Base-by-base conservation (phyloP, 768 basidiomycete genomes). In the Mycena rebaudengoi region DNA sequence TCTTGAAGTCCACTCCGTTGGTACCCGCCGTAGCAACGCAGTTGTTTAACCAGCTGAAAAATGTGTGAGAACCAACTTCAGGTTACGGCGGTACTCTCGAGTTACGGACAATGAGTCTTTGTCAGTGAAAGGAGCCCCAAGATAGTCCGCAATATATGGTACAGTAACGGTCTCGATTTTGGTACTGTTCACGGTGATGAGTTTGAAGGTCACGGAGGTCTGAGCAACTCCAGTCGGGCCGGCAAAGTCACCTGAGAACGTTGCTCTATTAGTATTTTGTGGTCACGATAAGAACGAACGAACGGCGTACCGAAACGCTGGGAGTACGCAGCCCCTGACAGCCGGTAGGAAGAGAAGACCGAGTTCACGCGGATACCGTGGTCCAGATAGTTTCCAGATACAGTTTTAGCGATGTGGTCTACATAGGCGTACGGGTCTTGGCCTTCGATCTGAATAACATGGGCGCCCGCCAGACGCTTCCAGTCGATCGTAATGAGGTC, bases 311-410 rank as follows among this genome's bases (percentile, higher is more conserved):
- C 88, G 48, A 90, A 69, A 13, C 87, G 80, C 72, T 89, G 88
- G n/a, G 85, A 86, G 66, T 84, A 87, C n/a, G 59, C 68, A 0
- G 76, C 77, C 11, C 72, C 79, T 0, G 78, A 76, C 33, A 85
- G 80, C 25, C 85, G 77, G 70, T 89, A 89, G 69, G 85, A 85
- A 30, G 81, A 85, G 74, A 87, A 85, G 4, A 85, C 88, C 39
- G 83, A 85, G 75, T 89, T 90, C 39, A 88, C 83, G 32, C 89
- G 82, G 43, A 89, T 80, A 29, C 85, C 85, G 65, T 88, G 87
- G 69, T 89, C 87, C 48, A 90, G 76, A 71, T 83, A 89, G 66
- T 88, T 88, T 4, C 89, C 87, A 5, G 85, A 84, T n/a, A 86
- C 82, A 4, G 85, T 88, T 37, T 73, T 73, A 2, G 89, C 88